Percentiles rank a stretch among this genome's conserved stretches.
Conservation (phyloP, 805 yeast species). For the Blastobotrys muscicola region DNA sequence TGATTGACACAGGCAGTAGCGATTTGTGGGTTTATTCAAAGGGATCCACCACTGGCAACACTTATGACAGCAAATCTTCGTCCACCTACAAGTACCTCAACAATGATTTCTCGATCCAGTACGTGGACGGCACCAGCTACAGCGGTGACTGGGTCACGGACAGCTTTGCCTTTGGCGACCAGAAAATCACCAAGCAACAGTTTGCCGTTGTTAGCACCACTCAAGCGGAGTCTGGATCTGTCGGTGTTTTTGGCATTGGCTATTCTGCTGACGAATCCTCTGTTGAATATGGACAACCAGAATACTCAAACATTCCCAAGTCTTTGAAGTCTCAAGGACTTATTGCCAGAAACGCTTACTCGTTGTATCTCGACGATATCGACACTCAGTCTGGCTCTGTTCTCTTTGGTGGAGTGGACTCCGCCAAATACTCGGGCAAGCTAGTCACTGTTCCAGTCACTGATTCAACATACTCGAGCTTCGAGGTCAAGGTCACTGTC, state of each 20-base stretch:
- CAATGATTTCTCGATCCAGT: not conserved
- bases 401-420: constrained; percentile 44
- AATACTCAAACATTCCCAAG: constrained; percentile 51
- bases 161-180: constrained; percentile 4
- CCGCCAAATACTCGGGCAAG: constrained; percentile 33
- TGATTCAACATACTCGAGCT: constrained; percentile 12
- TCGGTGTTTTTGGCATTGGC: constrained; percentile 27
- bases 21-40: constrained; percentile 9
- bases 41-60: constrained; percentile 8
- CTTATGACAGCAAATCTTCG: not conserved
- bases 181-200: constrained; percentile 34
- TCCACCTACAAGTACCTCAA: not conserved
- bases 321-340: constrained; percentile 45
- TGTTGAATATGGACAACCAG: constrained; percentile 6
- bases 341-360: constrained; percentile 46
- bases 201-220: constrained; percentile 68
- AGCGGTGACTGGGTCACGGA: constrained; percentile 28
- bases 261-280: constrained; percentile 24
- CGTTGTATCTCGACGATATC: constrained; percentile 44
- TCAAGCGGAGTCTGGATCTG: constrained; percentile 48
- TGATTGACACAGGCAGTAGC: not conserved
- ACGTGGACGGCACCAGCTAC: constrained; percentile 25
- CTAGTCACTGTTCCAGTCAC: constrained; percentile 27
- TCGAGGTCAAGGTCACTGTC: constrained; percentile 27
- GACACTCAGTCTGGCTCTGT: constrained; percentile 19